Conservation (phyloP, 2,329 filamentous ascomycete species). For the Gremmenia infestans region DNA sequence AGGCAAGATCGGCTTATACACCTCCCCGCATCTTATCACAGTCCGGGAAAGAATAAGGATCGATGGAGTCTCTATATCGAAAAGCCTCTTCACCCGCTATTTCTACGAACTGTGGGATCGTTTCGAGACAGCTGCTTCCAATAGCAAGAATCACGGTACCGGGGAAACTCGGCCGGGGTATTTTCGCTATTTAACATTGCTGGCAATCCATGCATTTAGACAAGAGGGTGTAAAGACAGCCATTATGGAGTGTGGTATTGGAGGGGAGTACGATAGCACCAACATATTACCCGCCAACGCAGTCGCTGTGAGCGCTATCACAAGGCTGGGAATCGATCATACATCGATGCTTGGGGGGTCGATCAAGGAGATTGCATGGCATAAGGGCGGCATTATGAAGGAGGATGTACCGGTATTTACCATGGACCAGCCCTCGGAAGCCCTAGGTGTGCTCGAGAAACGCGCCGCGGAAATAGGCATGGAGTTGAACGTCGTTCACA, state of each 20-base stretch:
- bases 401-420: slow-evolving; percentile 57
- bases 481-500: slow-evolving; percentile 19
- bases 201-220: slow-evolving; percentile 82
- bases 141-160: background rate
- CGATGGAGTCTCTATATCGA: slow-evolving; percentile 52
- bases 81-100: slow-evolving; percentile 55
- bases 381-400: slow-evolving; percentile 88
- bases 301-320: slow-evolving; percentile 64
- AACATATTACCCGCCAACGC: slow-evolving; percentile 63
- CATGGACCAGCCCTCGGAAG: slow-evolving; percentile 49
- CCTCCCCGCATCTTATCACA: slow-evolving; percentile 62
- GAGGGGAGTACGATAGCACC: slow-evolving; percentile 88
- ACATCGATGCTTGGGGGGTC: slow-evolving; percentile 74
- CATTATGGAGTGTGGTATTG: slow-evolving; percentile 89
- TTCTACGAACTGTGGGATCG: slow-evolving; percentile 64
- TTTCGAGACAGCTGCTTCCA: slow-evolving; percentile 34
- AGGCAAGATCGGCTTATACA: slow-evolving; percentile 55
- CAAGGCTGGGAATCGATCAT: slow-evolving; percentile 82
- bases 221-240: slow-evolving; percentile 70
- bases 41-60: slow-evolving; percentile 66
- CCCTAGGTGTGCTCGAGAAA: slow-evolving; percentile 53
- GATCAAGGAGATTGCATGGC: slow-evolving; percentile 81
- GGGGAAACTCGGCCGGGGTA: slow-evolving; percentile 68
- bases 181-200: slow-evolving; percentile 84
- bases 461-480: slow-evolving; percentile 44